phyloP scores from a whole-genome alignment of 2,329 filamentous ascomycete genomes.

The Aureobasidium sp. region DNA sequence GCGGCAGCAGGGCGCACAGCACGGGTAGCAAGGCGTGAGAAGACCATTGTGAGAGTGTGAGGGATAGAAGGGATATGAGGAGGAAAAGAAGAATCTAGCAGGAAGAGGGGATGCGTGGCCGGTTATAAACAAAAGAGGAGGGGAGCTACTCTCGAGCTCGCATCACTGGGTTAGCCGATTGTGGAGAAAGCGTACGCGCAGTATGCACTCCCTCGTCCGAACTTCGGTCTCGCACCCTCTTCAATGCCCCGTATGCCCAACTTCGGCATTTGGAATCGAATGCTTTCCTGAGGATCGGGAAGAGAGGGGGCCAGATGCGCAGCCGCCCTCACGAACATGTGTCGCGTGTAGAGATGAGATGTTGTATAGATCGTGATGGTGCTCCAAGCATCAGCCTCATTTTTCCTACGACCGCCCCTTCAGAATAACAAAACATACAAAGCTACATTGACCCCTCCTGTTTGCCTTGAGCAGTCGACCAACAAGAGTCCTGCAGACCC shows the following conservation, averaged over 20 bases:
- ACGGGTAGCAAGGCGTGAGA: constrained; percentile 55
- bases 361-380: neutral
- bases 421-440: neutral
- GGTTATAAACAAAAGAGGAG: constrained; percentile 6
- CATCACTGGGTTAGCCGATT: constrained; percentile 5
- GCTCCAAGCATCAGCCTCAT: neutral
- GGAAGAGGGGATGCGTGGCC: neutral
- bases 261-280: constrained; percentile 12
- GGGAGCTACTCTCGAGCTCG: neutral
- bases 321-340: neutral
- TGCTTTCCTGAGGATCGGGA: neutral
- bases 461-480: neutral
- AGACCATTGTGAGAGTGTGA: constrained; percentile 45
- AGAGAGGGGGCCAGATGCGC: neutral
- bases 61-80: neutral
- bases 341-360: neutral
- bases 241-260: neutral
- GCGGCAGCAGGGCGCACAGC: constrained; percentile 50
- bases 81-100: neutral
- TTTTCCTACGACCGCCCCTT: too few species aligned
- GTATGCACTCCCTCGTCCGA: neutral
- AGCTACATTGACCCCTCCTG: neutral
- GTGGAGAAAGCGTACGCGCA: constrained; percentile 8
- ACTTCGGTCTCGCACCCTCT: neutral
- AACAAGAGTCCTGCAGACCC: neutral